Evolutionary conservation across 768 basidiomycete species (phyloP).

Genomic region (Agaricus sinodeliciosus): DNA sequence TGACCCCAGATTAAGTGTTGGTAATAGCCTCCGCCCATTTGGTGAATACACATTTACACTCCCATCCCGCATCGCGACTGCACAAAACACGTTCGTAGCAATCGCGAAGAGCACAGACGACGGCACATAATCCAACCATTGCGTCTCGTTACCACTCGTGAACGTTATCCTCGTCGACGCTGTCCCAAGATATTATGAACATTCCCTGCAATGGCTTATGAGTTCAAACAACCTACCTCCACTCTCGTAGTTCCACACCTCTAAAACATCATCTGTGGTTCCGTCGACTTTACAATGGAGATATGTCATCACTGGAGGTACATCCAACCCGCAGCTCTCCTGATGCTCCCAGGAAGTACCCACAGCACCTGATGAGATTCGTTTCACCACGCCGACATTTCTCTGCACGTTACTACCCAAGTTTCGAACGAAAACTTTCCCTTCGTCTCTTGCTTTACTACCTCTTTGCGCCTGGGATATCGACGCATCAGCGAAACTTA

Average conservation of each 20-base stretch:
- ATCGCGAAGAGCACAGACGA: slow-evolving; percentile 62
- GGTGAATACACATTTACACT: slow-evolving; percentile 78
- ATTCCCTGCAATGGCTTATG: not conserved
- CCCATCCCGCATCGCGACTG: slow-evolving; percentile 75
- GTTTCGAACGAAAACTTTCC: slow-evolving; percentile 39
- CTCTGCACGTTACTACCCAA: slow-evolving; percentile 61
- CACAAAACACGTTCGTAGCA: slow-evolving; percentile 62
- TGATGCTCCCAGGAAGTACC: slow-evolving; percentile 14
- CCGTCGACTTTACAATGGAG: slow-evolving; percentile 58
- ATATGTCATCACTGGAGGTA: slow-evolving; percentile 56
- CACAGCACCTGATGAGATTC: slow-evolving; percentile 35
- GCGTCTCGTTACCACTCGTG: slow-evolving; percentile 57
- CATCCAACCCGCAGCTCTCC: slow-evolving; percentile 34
- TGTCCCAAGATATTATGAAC: slow-evolving; percentile 17
- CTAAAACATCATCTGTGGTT: slow-evolving; percentile 54
- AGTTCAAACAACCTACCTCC: slow-evolving; percentile 34
- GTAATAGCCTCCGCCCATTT: slow-evolving; percentile 84
- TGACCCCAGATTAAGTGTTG: slow-evolving; percentile 65
- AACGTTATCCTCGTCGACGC: slow-evolving; percentile 67
- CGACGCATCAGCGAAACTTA: slow-evolving; percentile 41
- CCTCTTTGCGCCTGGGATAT: slow-evolving; percentile 38
- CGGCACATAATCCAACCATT: slow-evolving; percentile 88
- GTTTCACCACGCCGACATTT: slow-evolving; percentile 43
- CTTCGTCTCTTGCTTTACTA: slow-evolving; percentile 35
- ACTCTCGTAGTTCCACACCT: slow-evolving; percentile 72